phyloP scores from a whole-genome alignment of 2,329 filamentous ascomycete species.

The Trichoderma hamatum region DNA sequence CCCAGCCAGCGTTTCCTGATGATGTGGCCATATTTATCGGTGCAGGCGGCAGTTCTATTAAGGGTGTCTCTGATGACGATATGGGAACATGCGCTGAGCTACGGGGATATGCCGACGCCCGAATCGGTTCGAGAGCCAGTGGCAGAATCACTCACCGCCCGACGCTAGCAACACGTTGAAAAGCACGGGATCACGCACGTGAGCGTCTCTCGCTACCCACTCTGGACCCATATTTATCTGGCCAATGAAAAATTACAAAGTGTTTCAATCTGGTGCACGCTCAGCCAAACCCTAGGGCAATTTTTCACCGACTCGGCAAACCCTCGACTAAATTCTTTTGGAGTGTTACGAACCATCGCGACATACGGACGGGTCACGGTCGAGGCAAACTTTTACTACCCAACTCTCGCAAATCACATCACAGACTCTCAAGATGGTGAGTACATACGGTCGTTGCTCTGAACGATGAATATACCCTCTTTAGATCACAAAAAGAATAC shows the following conservation, averaged over 20 bases:
- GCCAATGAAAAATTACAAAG: constrained; percentile 41
- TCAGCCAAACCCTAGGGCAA: constrained; percentile 45
- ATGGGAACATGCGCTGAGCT: constrained; percentile 9
- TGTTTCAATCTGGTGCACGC: constrained; percentile 30
- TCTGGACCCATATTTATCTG: not conserved
- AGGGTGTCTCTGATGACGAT: constrained; percentile 23
- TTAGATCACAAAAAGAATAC: not conserved
- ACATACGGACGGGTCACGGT: constrained; percentile 41
- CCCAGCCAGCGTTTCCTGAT: constrained; percentile 72
- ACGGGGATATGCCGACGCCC: constrained; percentile 10
- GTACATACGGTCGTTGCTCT: constrained; percentile 36
- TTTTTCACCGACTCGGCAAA: constrained; percentile 44
- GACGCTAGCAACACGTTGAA: not conserved
- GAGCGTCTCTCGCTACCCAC: constrained; percentile 26
- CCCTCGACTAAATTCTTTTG: constrained; percentile 40
- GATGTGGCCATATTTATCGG: constrained; percentile 52
- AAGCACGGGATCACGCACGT: constrained; percentile 35
- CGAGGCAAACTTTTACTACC: constrained; percentile 41
- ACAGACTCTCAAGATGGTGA: constrained; percentile 54
- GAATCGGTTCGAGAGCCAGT: constrained; percentile 9
- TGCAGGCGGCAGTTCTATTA: not conserved
- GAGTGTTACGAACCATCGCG: constrained; percentile 39
- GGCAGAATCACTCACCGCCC: constrained; percentile 38
- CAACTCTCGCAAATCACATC: constrained; percentile 46
- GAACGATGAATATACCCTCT: constrained; percentile 26